Base-by-base conservation (phyloP, 2,329 filamentous ascomycete species). In the Hymenotorrendiella dingleyae region DNA sequence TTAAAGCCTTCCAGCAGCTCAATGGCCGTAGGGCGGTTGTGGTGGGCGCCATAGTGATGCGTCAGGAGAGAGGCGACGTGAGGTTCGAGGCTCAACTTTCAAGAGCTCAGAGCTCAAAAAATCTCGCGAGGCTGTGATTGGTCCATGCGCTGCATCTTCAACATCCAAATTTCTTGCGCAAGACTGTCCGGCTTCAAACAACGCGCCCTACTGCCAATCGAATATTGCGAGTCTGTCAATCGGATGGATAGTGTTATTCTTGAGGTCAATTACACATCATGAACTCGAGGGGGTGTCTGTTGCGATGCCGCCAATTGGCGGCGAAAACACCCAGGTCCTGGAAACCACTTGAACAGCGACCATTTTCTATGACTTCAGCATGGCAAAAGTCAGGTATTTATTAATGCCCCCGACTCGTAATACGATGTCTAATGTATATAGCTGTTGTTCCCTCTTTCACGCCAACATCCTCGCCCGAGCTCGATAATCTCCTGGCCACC, bases 1-100 rank as follows among this genome's bases (percentile, higher is more conserved):
- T 60, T 27, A 78, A 67, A 22, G 76, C 69, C 66, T 84, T 86
- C 62, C 86, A 78, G 66, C 79, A 82, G 71, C 78, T 77, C 60
- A 86, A 65, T 49, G 84, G 83, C 76, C 84, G 80, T 66, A 71
- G 62, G 35, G 71, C 66, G 43, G 57, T 56, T 30, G 45, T 55
- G 52, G 49, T 44, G 16, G 53, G 56, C 19, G 59, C 53, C 58
- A 62, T 59, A 23, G 27, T 54, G 46, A 32, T 46, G 43, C n/a
- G 44, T 39, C 36, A 42, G 40, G 28, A 27, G 20, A 30, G 30
- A 33, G 16, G 38, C 24, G 48, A 47, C 40, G 47, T 14, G 43
- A 35, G 44, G 43, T 53, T 50, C n/a, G n/a, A n/a, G n/a, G n/a
- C n/a, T n/a, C n/a, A n/a, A n/a, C n/a, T n/a, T n/a, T n/a, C n/a